Conservation (phyloP, 306 rosid species). For the Trifolium fragiferum region DNA sequence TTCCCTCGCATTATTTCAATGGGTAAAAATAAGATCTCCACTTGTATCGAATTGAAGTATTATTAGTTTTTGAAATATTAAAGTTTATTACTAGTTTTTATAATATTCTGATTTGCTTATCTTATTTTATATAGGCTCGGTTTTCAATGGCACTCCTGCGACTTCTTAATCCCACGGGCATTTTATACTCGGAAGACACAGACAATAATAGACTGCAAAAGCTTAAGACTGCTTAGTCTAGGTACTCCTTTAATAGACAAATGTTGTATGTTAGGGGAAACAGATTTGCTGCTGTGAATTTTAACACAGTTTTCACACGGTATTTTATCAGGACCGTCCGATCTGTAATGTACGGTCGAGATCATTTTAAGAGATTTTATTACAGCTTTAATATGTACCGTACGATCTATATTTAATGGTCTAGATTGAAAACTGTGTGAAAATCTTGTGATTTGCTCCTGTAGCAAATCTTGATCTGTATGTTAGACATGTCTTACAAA, state of each 20-base stretch:
- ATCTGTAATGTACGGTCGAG: too few relatives aligned
- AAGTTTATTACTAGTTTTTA: neutral
- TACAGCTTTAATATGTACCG: too few relatives aligned
- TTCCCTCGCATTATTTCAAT: conserved; percentile 74
- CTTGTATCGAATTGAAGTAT: conserved; percentile 20
- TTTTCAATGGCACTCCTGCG: conserved; percentile 67
- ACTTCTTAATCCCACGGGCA: conserved; percentile 62
- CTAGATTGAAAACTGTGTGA: too few relatives aligned
- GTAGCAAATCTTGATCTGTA: too few relatives aligned
- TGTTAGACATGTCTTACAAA: neutral
- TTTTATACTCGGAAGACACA: conserved; percentile 57
- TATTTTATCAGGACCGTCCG: too few relatives aligned
- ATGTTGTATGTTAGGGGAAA: neutral
- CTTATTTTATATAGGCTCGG: conserved; percentile 49
- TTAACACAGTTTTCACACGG: too few relatives aligned
- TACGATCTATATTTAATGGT: too few relatives aligned
- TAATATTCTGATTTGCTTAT: conserved; percentile 31
- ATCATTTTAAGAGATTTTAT: too few relatives aligned
- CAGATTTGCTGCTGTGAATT: too few relatives aligned
- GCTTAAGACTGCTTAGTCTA: conserved; percentile 49
- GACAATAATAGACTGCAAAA: conserved; percentile 47
- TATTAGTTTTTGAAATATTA: neutral
- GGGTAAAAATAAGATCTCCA: conserved; percentile 65
- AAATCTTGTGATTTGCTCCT: too few relatives aligned
- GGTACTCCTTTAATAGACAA: conserved; percentile 31